Percentiles rank a stretch among this genome's conserved stretches.
phyloP scores from a whole-genome alignment of 495 filamentous ascomycete genomes.

The Aspergillus mulundensis region DNA sequence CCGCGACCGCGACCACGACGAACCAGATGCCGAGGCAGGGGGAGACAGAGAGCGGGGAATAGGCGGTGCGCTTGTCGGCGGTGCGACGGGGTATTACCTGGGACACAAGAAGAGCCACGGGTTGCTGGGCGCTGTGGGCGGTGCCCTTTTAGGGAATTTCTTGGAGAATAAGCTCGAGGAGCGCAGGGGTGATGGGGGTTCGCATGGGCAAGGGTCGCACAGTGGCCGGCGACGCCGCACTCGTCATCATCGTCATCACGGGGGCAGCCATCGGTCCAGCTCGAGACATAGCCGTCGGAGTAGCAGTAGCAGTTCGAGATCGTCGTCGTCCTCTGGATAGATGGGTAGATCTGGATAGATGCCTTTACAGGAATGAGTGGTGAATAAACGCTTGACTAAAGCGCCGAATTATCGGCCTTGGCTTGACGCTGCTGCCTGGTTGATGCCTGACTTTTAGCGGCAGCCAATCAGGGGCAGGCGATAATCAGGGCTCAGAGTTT shows the following conservation, averaged over 20 bases:
- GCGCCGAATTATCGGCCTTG: conserved; percentile 2
- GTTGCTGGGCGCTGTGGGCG: conserved; percentile 45
- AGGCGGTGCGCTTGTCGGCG: conserved; percentile 39
- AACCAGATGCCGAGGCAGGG: background rate
- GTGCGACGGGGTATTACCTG: conserved; percentile 43
- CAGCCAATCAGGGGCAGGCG: background rate
- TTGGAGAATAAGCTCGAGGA: conserved; percentile 40
- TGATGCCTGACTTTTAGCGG: background rate
- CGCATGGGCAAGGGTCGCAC: conserved; percentile 15
- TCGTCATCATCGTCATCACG: conserved; percentile 19
- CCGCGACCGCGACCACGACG: conserved; percentile 16
- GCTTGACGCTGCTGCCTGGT: background rate
- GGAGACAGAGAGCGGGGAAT: conserved; percentile 34
- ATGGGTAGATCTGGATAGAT: too few relatives aligned
- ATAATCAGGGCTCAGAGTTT: background rate
- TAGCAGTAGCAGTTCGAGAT: background rate
- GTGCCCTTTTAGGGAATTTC: conserved; percentile 46
- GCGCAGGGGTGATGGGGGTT: background rate
- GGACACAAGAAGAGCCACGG: conserved; percentile 47
- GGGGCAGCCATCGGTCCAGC: conserved; percentile 21
- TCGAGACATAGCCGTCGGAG: conserved; percentile 11
- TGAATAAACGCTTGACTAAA: conserved; percentile 4
- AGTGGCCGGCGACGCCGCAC: conserved; percentile 17
- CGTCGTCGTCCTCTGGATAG: background rate
- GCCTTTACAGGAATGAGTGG: background rate